Evolutionary conservation across 371 early-diverging fungal species (phyloP).

Genomic region (Batkoa obscura): DNA sequence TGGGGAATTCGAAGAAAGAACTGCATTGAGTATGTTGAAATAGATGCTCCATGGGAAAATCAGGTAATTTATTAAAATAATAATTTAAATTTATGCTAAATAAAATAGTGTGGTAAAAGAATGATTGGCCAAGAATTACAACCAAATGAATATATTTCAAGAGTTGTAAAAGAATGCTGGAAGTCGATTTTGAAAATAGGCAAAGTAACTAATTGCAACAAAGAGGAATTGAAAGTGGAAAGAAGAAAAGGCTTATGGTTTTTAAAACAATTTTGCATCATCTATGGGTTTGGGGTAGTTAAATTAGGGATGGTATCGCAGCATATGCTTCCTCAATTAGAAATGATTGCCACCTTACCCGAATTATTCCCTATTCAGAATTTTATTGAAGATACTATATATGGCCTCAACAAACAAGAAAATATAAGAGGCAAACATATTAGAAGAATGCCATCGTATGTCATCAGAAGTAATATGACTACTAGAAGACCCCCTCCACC

Average conservation of each 20-base stretch:
- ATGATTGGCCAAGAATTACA: not conserved
- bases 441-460: too few species aligned
- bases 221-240: not conserved
- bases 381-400: slow-evolving; percentile 5
- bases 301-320: slow-evolving; percentile 13
- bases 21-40: not conserved
- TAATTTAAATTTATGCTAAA: not conserved
- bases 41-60: not conserved
- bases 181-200: slow-evolving; percentile 1
- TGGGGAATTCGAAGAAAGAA: slow-evolving; percentile 1
- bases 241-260: not conserved
- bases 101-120: not conserved
- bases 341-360: not conserved
- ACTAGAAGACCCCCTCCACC: not conserved
- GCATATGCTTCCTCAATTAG: slow-evolving; percentile 10
- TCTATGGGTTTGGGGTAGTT: slow-evolving; percentile 3
- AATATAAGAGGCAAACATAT: too few species aligned
- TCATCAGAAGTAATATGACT: not conserved
- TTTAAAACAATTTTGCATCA: not conserved
- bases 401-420: not conserved
- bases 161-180: slow-evolving; percentile 4
- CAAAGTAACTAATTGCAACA: not conserved
- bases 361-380: not conserved
- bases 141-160: not conserved
- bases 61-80: not conserved